Base-by-base conservation (phyloP, 78 protist species). In the Cyanophora paradoxa region DNA sequence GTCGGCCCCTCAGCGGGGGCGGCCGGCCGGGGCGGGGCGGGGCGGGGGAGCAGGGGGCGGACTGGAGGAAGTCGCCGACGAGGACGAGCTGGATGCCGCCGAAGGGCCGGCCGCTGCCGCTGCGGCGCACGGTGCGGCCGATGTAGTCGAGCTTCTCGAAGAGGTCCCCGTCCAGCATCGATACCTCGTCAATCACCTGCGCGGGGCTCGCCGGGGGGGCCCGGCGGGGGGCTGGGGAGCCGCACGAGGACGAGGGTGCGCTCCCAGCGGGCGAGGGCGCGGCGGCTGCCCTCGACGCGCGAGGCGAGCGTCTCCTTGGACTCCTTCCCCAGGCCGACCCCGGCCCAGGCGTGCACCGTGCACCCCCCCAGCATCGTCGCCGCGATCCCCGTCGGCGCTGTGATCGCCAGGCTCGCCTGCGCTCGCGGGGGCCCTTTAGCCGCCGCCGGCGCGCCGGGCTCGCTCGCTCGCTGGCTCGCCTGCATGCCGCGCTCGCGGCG, bases 61-160 rank as follows among this genome's bases (percentile, higher is more conserved):
- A 11, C 6, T 67, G 81, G 30, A 77, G 48, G 41, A 77, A 77
- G 36, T 77, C 81, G 33, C 81, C 81, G 37, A 28, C 62, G n/a
- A 71, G 17, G 28, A 71, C 13, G 3, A 71, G 63, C 20, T 71
- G 76, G 8, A 71, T 34, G 36, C 76, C 76, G 3, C 76, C 76
- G 19, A 71, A 71, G 22, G 76, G 76, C 14, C 64, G 28, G 48
- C 59, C 34, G 48, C 5, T 6, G 1, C 58, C 26, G 2, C 67
- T n/a, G 37, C 44, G 19, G 41, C 57, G 52, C 14, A 56, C 44
- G 20, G 17, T 39, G 4, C 56, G 30, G 11, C 65, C 76, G 8
- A 71, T 11, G 7, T 5, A 26, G 28, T 52, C 76, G 1, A 71
- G 30, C 50, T 71, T 71, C 31, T 71, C 76, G 5, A 71, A 71